These are phyloP conservation scores for Emmonsiellopsis sp. DNA, from an alignment of 2,329 filamentous ascomycete species.

Conservation along the genomic window DNA sequence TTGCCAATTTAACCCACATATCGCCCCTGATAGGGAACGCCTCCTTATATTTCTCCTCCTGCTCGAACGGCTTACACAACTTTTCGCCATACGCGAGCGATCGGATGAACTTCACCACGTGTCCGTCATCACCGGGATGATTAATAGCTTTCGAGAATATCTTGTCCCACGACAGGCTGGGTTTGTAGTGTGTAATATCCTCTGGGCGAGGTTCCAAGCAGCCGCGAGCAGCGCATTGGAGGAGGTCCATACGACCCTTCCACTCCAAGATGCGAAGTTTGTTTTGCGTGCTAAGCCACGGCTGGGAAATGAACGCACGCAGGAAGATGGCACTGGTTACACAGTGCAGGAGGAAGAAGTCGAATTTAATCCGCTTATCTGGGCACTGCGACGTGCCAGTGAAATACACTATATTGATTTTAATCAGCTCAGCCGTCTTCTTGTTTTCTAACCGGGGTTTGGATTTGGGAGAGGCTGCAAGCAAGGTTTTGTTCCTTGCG, in stretches of 20 bases:
- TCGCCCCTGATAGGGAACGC: conserved; percentile 30
- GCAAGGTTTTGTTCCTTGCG: neutral
- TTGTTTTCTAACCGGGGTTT: too few species aligned
- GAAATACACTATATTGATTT: conserved; percentile 38
- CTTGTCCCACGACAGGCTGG: conserved; percentile 38
- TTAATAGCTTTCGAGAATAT: conserved; percentile 39
- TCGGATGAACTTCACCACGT: conserved; percentile 66
- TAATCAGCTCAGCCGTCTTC: neutral
- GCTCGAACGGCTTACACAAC: conserved; percentile 33
- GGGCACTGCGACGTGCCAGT: conserved; percentile 55
- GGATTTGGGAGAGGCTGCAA: too few species aligned
- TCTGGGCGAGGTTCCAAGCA: conserved; percentile 52
- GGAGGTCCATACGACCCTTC: conserved; percentile 68
- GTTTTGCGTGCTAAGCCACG: conserved; percentile 50
- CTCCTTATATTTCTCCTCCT: conserved; percentile 21
- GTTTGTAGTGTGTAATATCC: conserved; percentile 52
- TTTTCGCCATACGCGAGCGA: conserved; percentile 58
- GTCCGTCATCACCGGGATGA: conserved; percentile 62
- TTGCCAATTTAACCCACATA: conserved; percentile 38
- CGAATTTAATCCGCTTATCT: conserved; percentile 60
- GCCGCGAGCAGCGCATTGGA: conserved; percentile 63
- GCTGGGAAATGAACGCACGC: conserved; percentile 48
- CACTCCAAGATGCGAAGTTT: conserved; percentile 69
- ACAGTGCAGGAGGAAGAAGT: conserved; percentile 77
- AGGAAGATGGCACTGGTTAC: conserved; percentile 72